Percentiles rank a stretch among this genome's conserved stretches.
These are phyloP conservation scores for Tricholoma saponaceum DNA, from an alignment of 768 basidiomycete genomes.

Conservation along the genomic window DNA sequence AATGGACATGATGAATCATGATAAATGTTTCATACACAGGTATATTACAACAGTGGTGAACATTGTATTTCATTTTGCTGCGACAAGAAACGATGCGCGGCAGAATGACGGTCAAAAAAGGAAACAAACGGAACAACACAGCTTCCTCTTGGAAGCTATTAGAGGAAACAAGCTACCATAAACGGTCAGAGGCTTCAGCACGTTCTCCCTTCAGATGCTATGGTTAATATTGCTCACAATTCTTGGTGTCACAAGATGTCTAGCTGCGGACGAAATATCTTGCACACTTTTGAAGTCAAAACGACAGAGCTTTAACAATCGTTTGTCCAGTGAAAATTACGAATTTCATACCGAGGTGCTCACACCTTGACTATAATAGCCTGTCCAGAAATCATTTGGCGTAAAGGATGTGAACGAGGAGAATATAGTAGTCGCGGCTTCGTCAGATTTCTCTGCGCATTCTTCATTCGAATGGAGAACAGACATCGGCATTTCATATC, in stretches of 20 bases:
- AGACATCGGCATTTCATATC: conserved; percentile 46
- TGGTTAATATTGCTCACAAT: no score
- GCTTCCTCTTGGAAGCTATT: no score
- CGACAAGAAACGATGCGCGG: neutral
- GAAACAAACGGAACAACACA: no score
- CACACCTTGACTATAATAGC: conserved; percentile 42
- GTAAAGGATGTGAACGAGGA: conserved; percentile 45
- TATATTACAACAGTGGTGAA: neutral
- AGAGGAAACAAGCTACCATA: no score
- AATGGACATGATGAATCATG: neutral
- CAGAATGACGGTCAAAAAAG: neutral
- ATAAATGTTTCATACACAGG: neutral
- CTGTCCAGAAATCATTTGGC: conserved; percentile 56
- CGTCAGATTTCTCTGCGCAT: no score
- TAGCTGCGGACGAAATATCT: no score
- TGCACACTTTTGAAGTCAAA: no score
- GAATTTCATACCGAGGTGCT: conserved; percentile 44
- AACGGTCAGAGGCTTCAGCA: no score
- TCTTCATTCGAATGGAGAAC: conserved; percentile 78
- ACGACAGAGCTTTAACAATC: conserved; percentile 7
- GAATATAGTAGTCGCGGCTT: conserved; percentile 66
- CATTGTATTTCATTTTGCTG: neutral
- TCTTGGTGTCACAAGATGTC: no score
- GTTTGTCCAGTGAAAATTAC: conserved; percentile 56
- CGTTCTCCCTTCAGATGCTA: no score